Evolutionary conservation across 352 stramenopile genomes (phyloP).

Genomic region (Aphanomyces euteiches): DNA sequence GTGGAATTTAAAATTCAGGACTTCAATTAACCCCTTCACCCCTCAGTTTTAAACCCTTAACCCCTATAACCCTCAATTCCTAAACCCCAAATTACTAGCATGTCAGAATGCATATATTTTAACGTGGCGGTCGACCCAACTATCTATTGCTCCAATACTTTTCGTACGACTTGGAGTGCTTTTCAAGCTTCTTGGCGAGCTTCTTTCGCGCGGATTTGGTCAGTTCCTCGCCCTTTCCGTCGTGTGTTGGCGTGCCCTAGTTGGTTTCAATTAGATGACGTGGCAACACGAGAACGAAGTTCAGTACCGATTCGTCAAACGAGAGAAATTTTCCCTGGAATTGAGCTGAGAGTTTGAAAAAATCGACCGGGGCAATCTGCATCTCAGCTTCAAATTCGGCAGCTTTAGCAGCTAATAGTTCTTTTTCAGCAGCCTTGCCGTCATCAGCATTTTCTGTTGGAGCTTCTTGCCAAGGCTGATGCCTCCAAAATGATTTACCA

Average conservation of each 20-base stretch:
- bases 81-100: background rate
- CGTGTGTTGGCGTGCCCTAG: constrained; percentile 50
- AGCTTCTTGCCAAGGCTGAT: constrained; percentile 12
- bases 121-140: background rate
- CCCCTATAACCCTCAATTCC: background rate
- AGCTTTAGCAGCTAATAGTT: constrained; percentile 42
- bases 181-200: constrained; percentile 62
- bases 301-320: constrained; percentile 45
- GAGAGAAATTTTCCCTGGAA: constrained; percentile 47
- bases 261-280: background rate
- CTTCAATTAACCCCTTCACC: no score
- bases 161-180: constrained; percentile 59
- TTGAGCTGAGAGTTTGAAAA: constrained; percentile 48
- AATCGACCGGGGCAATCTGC: constrained; percentile 53
- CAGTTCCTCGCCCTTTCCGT: constrained; percentile 39
- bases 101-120: constrained; percentile 12
- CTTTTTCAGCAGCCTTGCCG: constrained; percentile 23
- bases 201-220: constrained; percentile 78
- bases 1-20: background rate
- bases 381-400: constrained; percentile 59
- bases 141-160: constrained; percentile 54
- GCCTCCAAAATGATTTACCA: constrained; percentile 40
- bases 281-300: background rate
- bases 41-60: background rate
- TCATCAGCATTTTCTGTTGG: constrained; percentile 1